Evolutionary conservation across 2,329 filamentous ascomycete genomes (phyloP).

Genomic region (Colletotrichum scovillei): DNA sequence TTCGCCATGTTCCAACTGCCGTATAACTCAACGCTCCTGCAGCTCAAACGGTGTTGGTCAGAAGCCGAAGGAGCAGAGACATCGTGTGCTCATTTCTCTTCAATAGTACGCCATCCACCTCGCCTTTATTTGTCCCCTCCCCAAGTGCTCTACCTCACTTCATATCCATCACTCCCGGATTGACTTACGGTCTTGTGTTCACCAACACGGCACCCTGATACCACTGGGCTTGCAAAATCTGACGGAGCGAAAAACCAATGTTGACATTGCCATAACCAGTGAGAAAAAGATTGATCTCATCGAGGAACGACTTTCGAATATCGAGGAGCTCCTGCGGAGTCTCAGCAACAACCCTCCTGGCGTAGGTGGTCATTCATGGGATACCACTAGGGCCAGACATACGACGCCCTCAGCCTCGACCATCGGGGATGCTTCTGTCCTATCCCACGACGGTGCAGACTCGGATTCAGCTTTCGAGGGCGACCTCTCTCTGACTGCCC

Average conservation of each 20-base stretch:
- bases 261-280: constrained; percentile 44
- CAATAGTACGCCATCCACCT: constrained; percentile 63
- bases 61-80: constrained; percentile 64
- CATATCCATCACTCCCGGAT: neutral
- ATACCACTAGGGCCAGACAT: constrained; percentile 33
- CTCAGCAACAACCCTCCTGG: constrained; percentile 44
- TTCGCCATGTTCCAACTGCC: constrained; percentile 68
- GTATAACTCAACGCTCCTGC: constrained; percentile 62
- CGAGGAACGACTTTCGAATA: constrained; percentile 56
- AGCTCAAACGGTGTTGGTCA: constrained; percentile 66
- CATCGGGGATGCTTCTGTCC: constrained; percentile 30
- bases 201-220: neutral
- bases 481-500: constrained; percentile 60
- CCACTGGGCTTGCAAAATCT: neutral
- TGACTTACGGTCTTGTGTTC: neutral
- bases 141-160: neutral
- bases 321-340: constrained; percentile 55
- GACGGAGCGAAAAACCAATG: neutral
- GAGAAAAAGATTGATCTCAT: constrained; percentile 65
- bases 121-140: neutral
- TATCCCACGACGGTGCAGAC: constrained; percentile 50
- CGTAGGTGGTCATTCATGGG: constrained; percentile 19
- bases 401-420: constrained; percentile 38
- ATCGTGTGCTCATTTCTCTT: constrained; percentile 68
- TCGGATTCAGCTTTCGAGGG: constrained; percentile 57